Evolutionary conservation across 306 rosid genomes (phyloP).

Genomic region (Dryas drummondii): DNA sequence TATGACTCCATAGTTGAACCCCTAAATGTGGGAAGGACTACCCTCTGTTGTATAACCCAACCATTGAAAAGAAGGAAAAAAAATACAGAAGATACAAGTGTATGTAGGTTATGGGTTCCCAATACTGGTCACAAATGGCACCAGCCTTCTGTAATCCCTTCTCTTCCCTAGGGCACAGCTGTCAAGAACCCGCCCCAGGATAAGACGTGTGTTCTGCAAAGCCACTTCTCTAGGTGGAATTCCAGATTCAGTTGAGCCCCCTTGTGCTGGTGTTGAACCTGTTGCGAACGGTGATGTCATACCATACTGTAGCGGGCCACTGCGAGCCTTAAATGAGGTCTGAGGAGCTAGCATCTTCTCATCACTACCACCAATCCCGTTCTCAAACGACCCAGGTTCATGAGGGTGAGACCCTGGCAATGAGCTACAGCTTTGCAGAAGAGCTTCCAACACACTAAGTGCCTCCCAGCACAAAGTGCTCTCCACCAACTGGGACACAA

Average conservation of each 20-base stretch:
- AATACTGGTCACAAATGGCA: conserved; percentile 80
- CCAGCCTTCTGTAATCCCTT: conserved; percentile 80
- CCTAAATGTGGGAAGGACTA: neutral
- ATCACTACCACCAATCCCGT: conserved; percentile 60
- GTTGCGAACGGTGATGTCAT: conserved; percentile 47
- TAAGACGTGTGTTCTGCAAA: conserved; percentile 85
- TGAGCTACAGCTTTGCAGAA: conserved; percentile 94
- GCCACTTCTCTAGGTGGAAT: conserved; percentile 69
- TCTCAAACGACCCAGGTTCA: conserved; percentile 66
- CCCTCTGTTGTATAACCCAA: neutral
- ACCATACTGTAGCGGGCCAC: conserved; percentile 86
- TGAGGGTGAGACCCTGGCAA: conserved; percentile 76
- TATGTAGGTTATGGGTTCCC: conserved; percentile 59
- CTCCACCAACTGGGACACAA: conserved; percentile 95
- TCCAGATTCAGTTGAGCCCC: conserved; percentile 56
- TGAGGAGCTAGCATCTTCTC: conserved; percentile 84
- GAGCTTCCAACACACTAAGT: conserved; percentile 93
- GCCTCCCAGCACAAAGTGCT: conserved; percentile 99
- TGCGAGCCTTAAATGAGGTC: conserved; percentile 89
- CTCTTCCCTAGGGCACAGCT: conserved; percentile 82
- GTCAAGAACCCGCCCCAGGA: conserved; percentile 84
- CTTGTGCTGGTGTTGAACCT: conserved; percentile 38
- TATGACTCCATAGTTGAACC: neutral
- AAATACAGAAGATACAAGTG: neutral
- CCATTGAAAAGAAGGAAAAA: neutral